Base-by-base conservation (phyloP, 495 filamentous ascomycete species). In the Glarea lozoyensis region DNA sequence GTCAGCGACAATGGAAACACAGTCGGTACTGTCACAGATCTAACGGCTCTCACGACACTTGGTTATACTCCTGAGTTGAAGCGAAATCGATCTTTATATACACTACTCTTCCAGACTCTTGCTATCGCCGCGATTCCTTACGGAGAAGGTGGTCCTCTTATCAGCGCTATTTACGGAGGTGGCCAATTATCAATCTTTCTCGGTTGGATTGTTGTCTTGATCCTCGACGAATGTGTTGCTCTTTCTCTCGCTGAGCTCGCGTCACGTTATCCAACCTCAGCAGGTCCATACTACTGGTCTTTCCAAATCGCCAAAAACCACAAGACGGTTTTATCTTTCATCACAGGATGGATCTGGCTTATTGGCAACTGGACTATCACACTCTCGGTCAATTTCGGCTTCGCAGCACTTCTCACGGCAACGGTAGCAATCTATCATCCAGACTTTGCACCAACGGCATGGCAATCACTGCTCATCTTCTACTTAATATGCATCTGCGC, bases 241-340 rank as follows among this genome's bases (percentile, higher is more conserved):
- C 38, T 71, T 10, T 69, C 65, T 3, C 56, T 73, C 10, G 62
- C 62, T 2, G 69, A 73, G 45, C 53, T 73, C 3, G 67, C 67
- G 18, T 69, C 66, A 1, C 59, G 66, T 10, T 73, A 69, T 49
- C 69, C 69, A 0, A 72, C 69, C 39, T 68, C 66, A 0, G 67
- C 68, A 15, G 69, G 69, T 0, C 64, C 65, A 13, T 72, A 73
- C 44, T 74, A 71, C 55, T 72, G 68, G 68, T 62, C 63, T 25
- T 58, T 68, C 37, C 65, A 64, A 24, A 44, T 56, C 36, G 65
- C 67, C n/a, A 64, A 63, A 19, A 56, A 57, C n/a, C 63, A 65
- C 43, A 60, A 64, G 10, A 48, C 66, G 35, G 52, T 59, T 0
- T 64, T 70, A 27, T 69, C 70, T 27, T 76, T 67, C n/a, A 61